A percentile compares a stretch with the other conserved stretches of the same genome.
These are phyloP conservation scores for Mucor lusitanicus DNA, from an alignment of 371 early-diverging fungal genomes.

Conservation along the genomic window DNA sequence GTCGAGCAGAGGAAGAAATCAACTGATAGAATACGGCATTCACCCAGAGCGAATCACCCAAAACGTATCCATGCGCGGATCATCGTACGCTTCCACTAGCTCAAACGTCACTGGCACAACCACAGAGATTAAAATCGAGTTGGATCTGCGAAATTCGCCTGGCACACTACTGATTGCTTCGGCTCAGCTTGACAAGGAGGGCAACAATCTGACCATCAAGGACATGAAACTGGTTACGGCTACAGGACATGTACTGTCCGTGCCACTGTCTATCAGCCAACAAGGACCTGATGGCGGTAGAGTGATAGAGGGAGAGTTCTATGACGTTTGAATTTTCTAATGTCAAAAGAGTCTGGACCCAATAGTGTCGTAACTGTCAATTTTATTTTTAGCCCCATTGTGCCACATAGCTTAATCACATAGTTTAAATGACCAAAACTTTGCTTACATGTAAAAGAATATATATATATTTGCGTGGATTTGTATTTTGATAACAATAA, in stretches of 20 bases:
- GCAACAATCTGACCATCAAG: not conserved
- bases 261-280: not conserved
- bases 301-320: conserved; percentile 32
- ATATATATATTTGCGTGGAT: not conserved
- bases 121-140: conserved; percentile 19
- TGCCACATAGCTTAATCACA: not conserved
- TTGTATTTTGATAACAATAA: not conserved
- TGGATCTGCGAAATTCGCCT: conserved; percentile 15
- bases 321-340: conserved; percentile 15
- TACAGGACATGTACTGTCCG: conserved; percentile 3
- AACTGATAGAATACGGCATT: conserved; percentile 14
- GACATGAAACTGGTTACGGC: conserved; percentile 19
- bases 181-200: conserved; percentile 11
- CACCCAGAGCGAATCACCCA: conserved; percentile 5
- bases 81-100: conserved; percentile 1
- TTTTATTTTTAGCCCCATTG: not conserved
- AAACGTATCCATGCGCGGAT: conserved; percentile 14
- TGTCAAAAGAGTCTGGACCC: not conserved
- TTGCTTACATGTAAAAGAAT: not conserved
- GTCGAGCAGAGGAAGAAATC: conserved; percentile 1
- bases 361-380: not conserved
- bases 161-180: conserved; percentile 14
- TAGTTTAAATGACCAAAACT: not conserved
- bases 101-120: not conserved
- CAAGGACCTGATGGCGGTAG: conserved; percentile 13